phyloP scores from a whole-genome alignment of 2,329 filamentous ascomycete genomes.

The Hypoxylon sp. region DNA sequence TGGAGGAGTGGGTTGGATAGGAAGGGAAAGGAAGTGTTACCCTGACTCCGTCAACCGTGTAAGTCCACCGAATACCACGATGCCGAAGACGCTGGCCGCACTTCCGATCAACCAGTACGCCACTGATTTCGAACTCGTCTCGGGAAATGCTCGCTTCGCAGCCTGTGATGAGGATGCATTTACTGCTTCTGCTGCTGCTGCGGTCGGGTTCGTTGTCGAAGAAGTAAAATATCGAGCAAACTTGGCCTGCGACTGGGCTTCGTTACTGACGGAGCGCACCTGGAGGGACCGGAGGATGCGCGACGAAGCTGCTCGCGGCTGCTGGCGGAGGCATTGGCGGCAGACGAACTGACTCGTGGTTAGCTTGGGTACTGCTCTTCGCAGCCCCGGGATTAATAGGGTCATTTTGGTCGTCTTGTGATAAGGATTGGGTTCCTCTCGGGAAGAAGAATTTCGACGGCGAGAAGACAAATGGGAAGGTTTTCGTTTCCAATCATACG shows the following conservation, averaged over 20 bases:
- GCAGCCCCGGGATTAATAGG: constrained; percentile 53
- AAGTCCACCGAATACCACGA: constrained; percentile 93
- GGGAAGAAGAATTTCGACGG: constrained; percentile 6
- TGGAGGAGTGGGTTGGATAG: background rate
- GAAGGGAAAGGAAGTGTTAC: constrained; percentile 57
- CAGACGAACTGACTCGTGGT: constrained; percentile 55
- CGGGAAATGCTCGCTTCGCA: constrained; percentile 56
- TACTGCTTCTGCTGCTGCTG: constrained; percentile 7
- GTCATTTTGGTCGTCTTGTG: constrained; percentile 48
- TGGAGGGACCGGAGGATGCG: constrained; percentile 50
- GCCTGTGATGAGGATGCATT: constrained; percentile 35
- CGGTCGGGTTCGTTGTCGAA: constrained; percentile 13
- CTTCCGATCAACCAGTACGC: constrained; percentile 94
- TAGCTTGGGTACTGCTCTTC: constrained; percentile 52
- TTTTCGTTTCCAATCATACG: constrained; percentile 38
- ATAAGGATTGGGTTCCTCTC: constrained; percentile 8
- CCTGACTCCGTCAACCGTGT: constrained; percentile 96
- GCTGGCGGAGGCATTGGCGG: constrained; percentile 56
- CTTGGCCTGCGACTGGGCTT: constrained; percentile 30
- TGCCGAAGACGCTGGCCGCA: constrained; percentile 93
- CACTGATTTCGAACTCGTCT: constrained; percentile 77
- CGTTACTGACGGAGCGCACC: constrained; percentile 51
- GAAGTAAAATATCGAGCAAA: constrained; percentile 41
- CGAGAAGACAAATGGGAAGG: constrained; percentile 28
- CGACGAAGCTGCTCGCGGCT: constrained; percentile 45